Evolutionary conservation across 1,284 basidiomycete genomes (phyloP).

Genomic region (Mycosarcoma mackinlayi): DNA sequence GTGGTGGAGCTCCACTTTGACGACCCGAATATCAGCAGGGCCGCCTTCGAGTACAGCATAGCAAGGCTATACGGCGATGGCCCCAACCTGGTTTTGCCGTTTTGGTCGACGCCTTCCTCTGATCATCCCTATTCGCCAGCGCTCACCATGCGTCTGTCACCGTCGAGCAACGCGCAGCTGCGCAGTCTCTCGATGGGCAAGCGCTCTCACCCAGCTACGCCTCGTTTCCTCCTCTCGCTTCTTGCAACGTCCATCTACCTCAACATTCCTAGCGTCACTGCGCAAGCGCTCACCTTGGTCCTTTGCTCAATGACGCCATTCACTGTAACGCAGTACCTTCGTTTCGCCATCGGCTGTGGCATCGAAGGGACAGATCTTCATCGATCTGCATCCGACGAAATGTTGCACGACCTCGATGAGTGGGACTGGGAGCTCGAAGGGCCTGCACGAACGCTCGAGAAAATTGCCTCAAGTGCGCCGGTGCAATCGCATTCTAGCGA

Average conservation of each 20-base stretch:
- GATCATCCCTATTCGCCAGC: conserved; percentile 74
- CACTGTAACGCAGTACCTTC: conserved; percentile 81
- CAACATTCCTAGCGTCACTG: conserved; percentile 80
- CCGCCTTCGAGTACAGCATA: conserved; percentile 63
- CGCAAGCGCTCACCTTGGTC: conserved; percentile 79
- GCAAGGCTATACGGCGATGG: conserved; percentile 60
- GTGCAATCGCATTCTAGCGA: neutral
- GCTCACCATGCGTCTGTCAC: conserved; percentile 69
- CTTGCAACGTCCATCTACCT: conserved; percentile 88
- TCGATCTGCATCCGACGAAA: conserved; percentile 35
- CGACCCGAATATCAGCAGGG: conserved; percentile 61
- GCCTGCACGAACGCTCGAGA: conserved; percentile 70
- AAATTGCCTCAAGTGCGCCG: conserved; percentile 14
- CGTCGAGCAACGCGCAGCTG: conserved; percentile 71
- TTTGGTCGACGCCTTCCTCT: conserved; percentile 51
- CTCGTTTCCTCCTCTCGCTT: conserved; percentile 84
- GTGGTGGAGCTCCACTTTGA: conserved; percentile 53
- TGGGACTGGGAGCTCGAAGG: conserved; percentile 71
- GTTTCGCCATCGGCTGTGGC: conserved; percentile 82
- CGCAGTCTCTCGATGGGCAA: conserved; percentile 49
- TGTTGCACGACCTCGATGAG: conserved; percentile 35
- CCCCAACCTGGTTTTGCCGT: conserved; percentile 55
- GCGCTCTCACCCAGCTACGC: conserved; percentile 77
- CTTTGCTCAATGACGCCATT: conserved; percentile 81
- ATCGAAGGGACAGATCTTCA: conserved; percentile 71